These are phyloP conservation scores for Heritiera fomes DNA, from an alignment of 345 rosid species.

Conservation along the genomic window DNA sequence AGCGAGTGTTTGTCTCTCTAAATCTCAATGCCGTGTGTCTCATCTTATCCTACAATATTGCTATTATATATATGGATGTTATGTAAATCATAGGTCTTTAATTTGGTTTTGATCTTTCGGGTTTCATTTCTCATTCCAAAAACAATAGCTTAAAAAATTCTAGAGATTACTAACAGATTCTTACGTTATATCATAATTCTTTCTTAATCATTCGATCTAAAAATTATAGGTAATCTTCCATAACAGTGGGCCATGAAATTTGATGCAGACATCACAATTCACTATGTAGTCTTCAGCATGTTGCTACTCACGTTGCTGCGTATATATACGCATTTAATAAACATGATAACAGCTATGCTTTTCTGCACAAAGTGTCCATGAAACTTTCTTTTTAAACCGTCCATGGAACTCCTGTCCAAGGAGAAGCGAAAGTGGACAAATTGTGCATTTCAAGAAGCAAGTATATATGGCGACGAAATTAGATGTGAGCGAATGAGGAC, in stretches of 20 bases:
- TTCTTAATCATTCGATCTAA: no score
- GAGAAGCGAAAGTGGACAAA: conserved; percentile 1
- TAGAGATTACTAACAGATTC: background rate
- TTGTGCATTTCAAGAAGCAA: conserved; percentile 15
- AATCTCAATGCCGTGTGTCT: background rate
- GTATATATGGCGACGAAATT: background rate
- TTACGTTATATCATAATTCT: no score
- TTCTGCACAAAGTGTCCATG: background rate
- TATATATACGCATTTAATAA: background rate
- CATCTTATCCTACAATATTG: background rate
- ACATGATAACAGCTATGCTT: background rate
- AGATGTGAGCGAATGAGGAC: background rate
- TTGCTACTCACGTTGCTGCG: background rate
- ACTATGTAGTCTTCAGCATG: background rate
- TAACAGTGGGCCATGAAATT: background rate
- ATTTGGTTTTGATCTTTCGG: background rate
- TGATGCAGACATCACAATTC: background rate
- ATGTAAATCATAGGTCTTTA: background rate
- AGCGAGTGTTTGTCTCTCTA: background rate
- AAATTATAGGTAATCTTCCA: no score
- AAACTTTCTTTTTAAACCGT: background rate
- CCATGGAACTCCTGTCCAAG: background rate
- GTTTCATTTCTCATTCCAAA: background rate
- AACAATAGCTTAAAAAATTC: background rate
- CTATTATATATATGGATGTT: background rate